Percentiles rank a stretch among this genome's conserved stretches.
Evolutionary conservation across 2,329 filamentous ascomycete species (phyloP).

Genomic region (Alternaria brassicicola): DNA sequence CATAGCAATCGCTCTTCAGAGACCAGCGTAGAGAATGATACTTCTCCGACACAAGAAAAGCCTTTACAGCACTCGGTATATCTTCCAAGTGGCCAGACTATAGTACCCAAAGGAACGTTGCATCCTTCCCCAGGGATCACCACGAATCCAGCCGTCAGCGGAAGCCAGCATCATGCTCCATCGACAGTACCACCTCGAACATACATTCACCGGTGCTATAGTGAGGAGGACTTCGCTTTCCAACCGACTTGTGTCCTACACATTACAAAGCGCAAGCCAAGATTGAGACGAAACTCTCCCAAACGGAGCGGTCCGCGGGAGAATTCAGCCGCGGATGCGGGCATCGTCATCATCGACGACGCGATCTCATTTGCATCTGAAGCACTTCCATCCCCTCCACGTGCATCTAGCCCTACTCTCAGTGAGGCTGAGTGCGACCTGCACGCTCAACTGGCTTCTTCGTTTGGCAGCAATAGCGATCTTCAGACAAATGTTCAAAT

Average conservation of each 20-base stretch:
- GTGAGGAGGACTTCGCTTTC: conserved; percentile 31
- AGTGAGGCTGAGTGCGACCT: conserved; percentile 54
- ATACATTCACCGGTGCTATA: conserved; percentile 34
- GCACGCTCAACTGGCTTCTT: conserved; percentile 40
- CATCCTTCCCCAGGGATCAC: conserved; percentile 19
- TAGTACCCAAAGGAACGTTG: conserved; percentile 35
- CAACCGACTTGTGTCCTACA: conserved; percentile 33
- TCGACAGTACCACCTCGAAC: conserved; percentile 27
- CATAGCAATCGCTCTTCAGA: conserved; percentile 50
- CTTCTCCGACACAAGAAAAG: conserved; percentile 19
- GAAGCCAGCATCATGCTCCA: conserved; percentile 21
- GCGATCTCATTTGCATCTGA: conserved; percentile 29
- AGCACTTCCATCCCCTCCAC: conserved; percentile 15
- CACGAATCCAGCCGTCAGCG: conserved; percentile 10
- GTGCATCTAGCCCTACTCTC: conserved; percentile 51
- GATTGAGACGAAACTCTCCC: conserved; percentile 30
- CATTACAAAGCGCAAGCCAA: conserved; percentile 20
- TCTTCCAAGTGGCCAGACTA: conserved; percentile 21
- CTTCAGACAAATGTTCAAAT: conserved; percentile 44
- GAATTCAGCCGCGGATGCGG: conserved; percentile 21
- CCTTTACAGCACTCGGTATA: conserved; percentile 25
- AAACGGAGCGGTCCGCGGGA: conserved; percentile 21
- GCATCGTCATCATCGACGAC: conserved; percentile 32
- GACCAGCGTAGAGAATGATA: conserved; percentile 47
- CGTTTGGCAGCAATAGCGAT: conserved; percentile 47